Evolutionary conservation across 1,139 yeast species (phyloP).

Genomic region (Zygosaccharomyces sapae): DNA sequence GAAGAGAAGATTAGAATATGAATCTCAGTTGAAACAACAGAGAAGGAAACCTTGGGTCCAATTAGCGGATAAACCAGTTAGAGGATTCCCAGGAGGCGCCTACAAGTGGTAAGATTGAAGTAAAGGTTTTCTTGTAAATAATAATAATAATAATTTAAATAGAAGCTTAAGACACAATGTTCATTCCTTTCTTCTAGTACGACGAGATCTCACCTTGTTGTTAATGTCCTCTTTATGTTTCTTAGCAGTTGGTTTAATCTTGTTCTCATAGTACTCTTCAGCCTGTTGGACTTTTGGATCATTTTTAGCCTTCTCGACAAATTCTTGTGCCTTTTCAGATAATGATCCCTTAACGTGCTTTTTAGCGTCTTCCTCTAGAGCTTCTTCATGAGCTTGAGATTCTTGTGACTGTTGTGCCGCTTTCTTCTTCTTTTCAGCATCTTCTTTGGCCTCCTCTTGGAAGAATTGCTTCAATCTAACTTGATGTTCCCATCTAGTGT

Average conservation of each 20-base stretch:
- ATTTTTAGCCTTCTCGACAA: not conserved
- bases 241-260: conserved; percentile 2
- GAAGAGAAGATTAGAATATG: conserved; percentile 56
- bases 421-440: conserved; percentile 9
- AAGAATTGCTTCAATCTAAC: conserved; percentile 52
- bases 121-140: conserved; percentile 13
- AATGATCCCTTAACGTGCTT: conserved; percentile 1
- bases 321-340: not conserved
- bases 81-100: conserved; percentile 46
- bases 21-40: conserved; percentile 44
- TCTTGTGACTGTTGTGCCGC: conserved; percentile 3
- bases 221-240: conserved; percentile 13
- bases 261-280: not conserved
- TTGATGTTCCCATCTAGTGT: conserved; percentile 73
- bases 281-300: not conserved
- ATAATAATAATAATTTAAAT: conserved; percentile 5
- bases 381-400: not conserved
- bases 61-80: conserved; percentile 41
- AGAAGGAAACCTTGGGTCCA: conserved; percentile 47
- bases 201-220: conserved; percentile 11
- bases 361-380: conserved; percentile 11
- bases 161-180: not conserved
- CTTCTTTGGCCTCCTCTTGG: conserved; percentile 41
- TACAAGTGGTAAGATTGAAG: conserved; percentile 45
- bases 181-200: conserved; percentile 1